Base-by-base conservation (phyloP, 2,329 filamentous ascomycete genomes). In the Pseudogymnoascus sp. region DNA sequence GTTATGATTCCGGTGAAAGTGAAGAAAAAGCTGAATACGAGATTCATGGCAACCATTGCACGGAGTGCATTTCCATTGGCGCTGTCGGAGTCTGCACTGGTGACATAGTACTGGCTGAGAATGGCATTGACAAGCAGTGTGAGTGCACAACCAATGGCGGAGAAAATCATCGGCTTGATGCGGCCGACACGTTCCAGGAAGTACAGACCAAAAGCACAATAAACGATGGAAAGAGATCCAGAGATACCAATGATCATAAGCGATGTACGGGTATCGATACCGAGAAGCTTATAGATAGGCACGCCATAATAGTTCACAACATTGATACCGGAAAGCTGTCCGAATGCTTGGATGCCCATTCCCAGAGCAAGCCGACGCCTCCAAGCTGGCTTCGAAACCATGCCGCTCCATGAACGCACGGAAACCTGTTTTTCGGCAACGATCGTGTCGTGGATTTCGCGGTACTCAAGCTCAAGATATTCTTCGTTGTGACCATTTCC, bases 401-500 rank as follows among this genome's bases (percentile, higher is more conserved):
- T 74, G 3, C 77, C 75, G n/a, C 71, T 73, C 74, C 77, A 78
- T 11, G 75, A 75, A 2, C 74, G 71, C 26, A 72, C 71, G 16
- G 70, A 65, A 10, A 68, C 61, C 11, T 67, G 65, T 1, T 84
- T 82, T 67, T 86, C 83, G 67, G 86, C 86, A 61, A 83, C 71
- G 1, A 79, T 80, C 67, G 83, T 80, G 0, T 82, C 82, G 66
- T 82, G 82, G 71, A 85, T 85, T 68, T 85, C 82, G 3, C 82
- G 76, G 66, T 80, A 83, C 65, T 85, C 83, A 2, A 82, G 72
- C 61, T 81, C 78, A 42, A 85, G 76, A 2, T 81, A 72, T 14
- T 82, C 78, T 64, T 82, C 75, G 47, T 81, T 77, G 42, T 74
- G 70, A 0, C 76, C 68, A 0, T 81, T 74, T 6, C 74, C 72